Percentiles rank a stretch among this genome's conserved stretches.
phyloP scores from a whole-genome alignment of 257 asterid species.

The Solanum chiquidenum region DNA sequence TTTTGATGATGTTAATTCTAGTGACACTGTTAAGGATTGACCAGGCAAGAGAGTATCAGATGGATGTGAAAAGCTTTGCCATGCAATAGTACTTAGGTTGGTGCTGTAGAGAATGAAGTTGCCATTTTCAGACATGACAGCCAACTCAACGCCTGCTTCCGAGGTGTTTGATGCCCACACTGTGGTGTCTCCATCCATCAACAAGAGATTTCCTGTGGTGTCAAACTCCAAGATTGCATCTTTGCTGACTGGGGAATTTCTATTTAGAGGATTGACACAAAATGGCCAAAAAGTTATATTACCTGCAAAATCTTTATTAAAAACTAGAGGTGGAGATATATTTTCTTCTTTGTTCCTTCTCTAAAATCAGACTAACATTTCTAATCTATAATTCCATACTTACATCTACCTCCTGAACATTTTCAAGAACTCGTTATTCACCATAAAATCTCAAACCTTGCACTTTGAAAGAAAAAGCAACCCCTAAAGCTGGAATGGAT shows the following conservation, averaged over 20 bases:
- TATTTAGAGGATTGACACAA: constrained; percentile 60
- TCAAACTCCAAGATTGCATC: constrained; percentile 62
- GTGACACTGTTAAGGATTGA: constrained; percentile 44
- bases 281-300: constrained; percentile 28
- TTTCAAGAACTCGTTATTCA: background rate
- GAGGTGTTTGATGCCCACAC: constrained; percentile 75
- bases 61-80: constrained; percentile 81
- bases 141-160: constrained; percentile 26
- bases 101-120: constrained; percentile 51
- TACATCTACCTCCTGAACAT: background rate
- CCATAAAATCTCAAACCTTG: background rate
- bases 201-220: constrained; percentile 50
- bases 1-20: constrained; percentile 45
- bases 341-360: background rate
- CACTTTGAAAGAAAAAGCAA: background rate
- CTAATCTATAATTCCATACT: background rate
- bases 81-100: constrained; percentile 16
- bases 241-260: constrained; percentile 76
- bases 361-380: background rate
- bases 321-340: constrained; percentile 24
- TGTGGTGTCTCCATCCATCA: constrained; percentile 31
- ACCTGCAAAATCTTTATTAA: constrained; percentile 41
- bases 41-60: constrained; percentile 91
- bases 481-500: background rate
- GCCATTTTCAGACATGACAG: constrained; percentile 56